Evolutionary conservation across 768 basidiomycete genomes (phyloP).

Genomic region (Rhodosporidiobolus odoratus): DNA sequence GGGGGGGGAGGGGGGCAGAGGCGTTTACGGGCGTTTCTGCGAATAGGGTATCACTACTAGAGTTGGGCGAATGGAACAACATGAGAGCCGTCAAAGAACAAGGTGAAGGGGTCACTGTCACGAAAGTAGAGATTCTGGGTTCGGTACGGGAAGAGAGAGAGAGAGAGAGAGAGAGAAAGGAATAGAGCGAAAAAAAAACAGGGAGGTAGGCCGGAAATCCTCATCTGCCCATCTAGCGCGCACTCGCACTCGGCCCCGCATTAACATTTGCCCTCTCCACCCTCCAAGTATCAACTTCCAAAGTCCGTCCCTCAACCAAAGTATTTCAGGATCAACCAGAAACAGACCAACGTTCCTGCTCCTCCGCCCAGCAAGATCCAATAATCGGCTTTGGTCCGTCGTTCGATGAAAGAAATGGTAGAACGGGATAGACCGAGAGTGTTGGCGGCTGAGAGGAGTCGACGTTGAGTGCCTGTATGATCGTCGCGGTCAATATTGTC

Average conservation of each 20-base stretch:
- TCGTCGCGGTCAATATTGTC: not conserved
- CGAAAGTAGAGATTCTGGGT: too few relatives aligned
- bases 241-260: too few relatives aligned
- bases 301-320: conserved; percentile 52
- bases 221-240: too few relatives aligned
- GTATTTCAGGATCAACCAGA: conserved; percentile 88
- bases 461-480: conserved; percentile 62
- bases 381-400: conserved; percentile 89
- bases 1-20: too few relatives aligned
- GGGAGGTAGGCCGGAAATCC: not conserved
- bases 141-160: not conserved
- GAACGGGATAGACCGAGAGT: conserved; percentile 87
- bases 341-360: conserved; percentile 82
- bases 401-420: conserved; percentile 96
- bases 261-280: too few relatives aligned
- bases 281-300: too few relatives aligned
- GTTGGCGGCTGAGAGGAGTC: conserved; percentile 83
- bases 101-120: too few relatives aligned
- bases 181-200: not conserved
- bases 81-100: too few relatives aligned
- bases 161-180: not conserved
- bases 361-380: conserved; percentile 86
- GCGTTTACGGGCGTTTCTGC: too few relatives aligned
- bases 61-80: too few relatives aligned
- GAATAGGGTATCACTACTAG: too few relatives aligned